Percentiles rank a stretch among this genome's conserved stretches.
Conservation (phyloP, 129 eudicot genomes). For the Dittrichia graveolens region DNA sequence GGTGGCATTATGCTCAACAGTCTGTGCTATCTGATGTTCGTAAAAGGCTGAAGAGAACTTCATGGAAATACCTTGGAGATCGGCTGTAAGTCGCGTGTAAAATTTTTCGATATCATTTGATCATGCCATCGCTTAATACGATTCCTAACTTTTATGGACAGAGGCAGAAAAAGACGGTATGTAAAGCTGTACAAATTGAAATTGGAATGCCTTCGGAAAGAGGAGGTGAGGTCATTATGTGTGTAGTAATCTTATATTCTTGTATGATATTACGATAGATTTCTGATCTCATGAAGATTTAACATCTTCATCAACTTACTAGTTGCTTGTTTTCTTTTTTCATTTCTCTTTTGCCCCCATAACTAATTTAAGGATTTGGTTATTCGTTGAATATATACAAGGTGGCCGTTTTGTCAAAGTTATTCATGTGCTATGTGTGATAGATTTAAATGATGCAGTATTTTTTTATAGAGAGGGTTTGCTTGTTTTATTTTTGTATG, state of each 20-base stretch:
- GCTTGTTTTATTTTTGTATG: too few relatives aligned
- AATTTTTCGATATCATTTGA: not conserved
- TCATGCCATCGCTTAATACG: conserved; percentile 10
- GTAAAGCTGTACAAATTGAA: conserved; percentile 81
- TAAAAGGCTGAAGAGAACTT: conserved; percentile 69
- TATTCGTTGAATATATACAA: not conserved
- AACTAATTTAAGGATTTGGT: conserved; percentile 4
- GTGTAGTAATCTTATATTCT: not conserved
- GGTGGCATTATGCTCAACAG: conserved; percentile 97
- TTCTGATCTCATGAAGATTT: conserved; percentile 11
- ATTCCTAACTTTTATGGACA: conserved; percentile 37
- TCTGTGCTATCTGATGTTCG: conserved; percentile 86
- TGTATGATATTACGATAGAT: not conserved
- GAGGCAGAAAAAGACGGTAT: conserved; percentile 69
- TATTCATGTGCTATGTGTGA: too few relatives aligned
- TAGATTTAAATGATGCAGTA: too few relatives aligned
- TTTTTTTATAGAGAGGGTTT: too few relatives aligned
- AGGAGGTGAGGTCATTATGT: conserved; percentile 57
- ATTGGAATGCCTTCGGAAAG: conserved; percentile 76
- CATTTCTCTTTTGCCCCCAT: not conserved
- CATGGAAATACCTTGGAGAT: conserved; percentile 88
- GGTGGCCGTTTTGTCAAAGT: too few relatives aligned
- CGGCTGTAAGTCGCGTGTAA: conserved; percentile 64
- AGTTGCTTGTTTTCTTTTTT: not conserved
- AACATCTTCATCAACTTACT: conserved; percentile 24